Evolutionary conservation across 2,329 filamentous ascomycete genomes (phyloP).

Genomic region (Ceratocystis alfenasii): DNA sequence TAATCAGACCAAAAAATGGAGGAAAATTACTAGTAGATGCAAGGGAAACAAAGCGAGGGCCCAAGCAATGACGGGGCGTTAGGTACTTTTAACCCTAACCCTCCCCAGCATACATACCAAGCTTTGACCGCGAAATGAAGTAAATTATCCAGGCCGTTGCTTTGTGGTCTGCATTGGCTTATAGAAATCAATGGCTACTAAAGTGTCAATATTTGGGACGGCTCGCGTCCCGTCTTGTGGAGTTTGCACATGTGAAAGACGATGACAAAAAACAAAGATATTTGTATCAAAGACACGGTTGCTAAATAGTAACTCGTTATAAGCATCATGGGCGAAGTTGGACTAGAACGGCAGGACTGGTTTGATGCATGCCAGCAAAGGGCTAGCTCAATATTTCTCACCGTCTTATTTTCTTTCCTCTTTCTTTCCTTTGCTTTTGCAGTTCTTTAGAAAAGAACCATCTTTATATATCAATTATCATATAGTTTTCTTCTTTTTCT

Average conservation of each 20-base stretch:
- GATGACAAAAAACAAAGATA: too few relatives aligned
- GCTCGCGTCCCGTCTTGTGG: not conserved
- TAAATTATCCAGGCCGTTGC: not conserved
- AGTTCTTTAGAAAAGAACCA: not conserved
- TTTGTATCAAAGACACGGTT: too few relatives aligned
- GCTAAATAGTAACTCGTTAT: not conserved
- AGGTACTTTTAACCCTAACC: not conserved
- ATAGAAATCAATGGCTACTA: too few relatives aligned
- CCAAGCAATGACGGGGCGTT: not conserved
- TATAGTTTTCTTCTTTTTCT: not conserved
- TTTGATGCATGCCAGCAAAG: not conserved
- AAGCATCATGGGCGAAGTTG: not conserved
- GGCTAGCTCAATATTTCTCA: not conserved
- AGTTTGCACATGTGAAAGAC: too few relatives aligned
- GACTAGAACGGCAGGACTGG: constrained; percentile 1
- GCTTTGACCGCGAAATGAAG: not conserved
- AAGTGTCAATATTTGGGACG: not conserved
- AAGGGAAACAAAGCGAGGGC: not conserved
- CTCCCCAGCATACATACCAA: not conserved
- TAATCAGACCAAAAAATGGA: too few relatives aligned
- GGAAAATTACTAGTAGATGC: not conserved
- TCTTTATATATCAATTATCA: not conserved
- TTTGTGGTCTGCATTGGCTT: too few relatives aligned
- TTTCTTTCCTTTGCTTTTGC: not conserved
- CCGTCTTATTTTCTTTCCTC: not conserved